Base-by-base conservation (phyloP, 805 yeast genomes). In the Pichia kluyveri region DNA sequence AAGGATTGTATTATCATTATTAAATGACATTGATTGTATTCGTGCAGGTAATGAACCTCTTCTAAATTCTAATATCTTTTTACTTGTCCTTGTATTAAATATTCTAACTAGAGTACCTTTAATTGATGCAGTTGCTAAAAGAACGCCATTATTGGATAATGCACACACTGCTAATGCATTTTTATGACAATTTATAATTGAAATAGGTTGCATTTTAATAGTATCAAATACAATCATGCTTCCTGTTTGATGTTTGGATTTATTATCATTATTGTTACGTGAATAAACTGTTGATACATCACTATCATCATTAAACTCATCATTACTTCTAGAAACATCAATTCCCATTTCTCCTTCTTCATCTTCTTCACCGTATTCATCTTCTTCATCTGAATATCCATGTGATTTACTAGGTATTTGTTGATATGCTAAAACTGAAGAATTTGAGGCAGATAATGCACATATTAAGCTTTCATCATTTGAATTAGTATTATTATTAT, bases 101-200 rank as follows among this genome's bases (percentile, higher is more conserved):
- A 93, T 83, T 41, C 98, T 69, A 3, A 91, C 79, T 23, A 93
- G 80, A 0, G 98, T 93, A 2, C 99, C 99, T 59, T 87, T 86
- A 36, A 75, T 79, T 0, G 96, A 86, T 7, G 96, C 88, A 0
- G 97, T 86, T 0, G 97, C 96, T 41, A 91, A 71, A 53, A 86
- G 68, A 2, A 78, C 71, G 0, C 97, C 97, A 57, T 86, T 90
- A 32, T 72, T 70, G 44, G 88, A 86, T 17, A 93, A 62, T 1
- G 83, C 69, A 42, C 89, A 63, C 2, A 80, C 73, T 3, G 89
- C 84, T 40, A 91, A 61, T 1, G 85, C 81, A 0, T 89, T 71
- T 58, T 84, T 86, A 65, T 93, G 98, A 1, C 96, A 96, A 58
- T 83, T 86, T 5, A 91, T 77, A 1, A 86, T 83, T 50, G 86